These are phyloP conservation scores for Lathyrus sativus DNA, from an alignment of 306 rosid species.

Conservation along the genomic window DNA sequence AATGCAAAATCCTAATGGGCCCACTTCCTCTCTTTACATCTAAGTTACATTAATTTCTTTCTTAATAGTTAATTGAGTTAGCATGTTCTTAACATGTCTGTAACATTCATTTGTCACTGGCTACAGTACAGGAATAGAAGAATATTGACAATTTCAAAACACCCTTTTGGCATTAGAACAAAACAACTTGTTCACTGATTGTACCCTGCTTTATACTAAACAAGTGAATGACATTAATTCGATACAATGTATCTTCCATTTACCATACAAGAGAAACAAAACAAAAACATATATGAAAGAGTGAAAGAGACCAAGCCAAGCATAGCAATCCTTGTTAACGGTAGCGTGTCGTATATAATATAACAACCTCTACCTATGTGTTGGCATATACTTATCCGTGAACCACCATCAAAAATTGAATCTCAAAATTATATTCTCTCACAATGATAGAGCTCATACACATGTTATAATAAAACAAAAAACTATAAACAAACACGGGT, in stretches of 20 bases:
- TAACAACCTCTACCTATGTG: conserved; percentile 31
- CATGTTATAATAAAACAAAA: conserved; percentile 32
- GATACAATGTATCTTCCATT: conserved; percentile 42
- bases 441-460: conserved; percentile 36
- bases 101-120: conserved; percentile 16
- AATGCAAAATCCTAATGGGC: no score
- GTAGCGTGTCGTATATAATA: conserved; percentile 47
- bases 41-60: not conserved
- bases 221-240: conserved; percentile 28
- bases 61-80: not conserved
- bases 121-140: conserved; percentile 26
- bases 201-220: conserved; percentile 31
- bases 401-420: conserved; percentile 27
- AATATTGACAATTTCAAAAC: conserved; percentile 36
- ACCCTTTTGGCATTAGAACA: conserved; percentile 27
- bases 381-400: conserved; percentile 42
- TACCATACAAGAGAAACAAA: conserved; percentile 30
- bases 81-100: not conserved
- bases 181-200: conserved; percentile 8
- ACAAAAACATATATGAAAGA: conserved; percentile 28
- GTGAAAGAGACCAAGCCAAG: conserved; percentile 30
- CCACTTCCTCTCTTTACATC: no score
- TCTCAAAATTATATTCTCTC: conserved; percentile 34
- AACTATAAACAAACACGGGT: conserved; percentile 25
- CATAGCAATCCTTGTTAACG: conserved; percentile 21